Evolutionary conservation across 1,284 basidiomycete genomes (phyloP), one percentile per base, ranked within the genome.

Genomic region (Testicularia cyperi): DNA sequence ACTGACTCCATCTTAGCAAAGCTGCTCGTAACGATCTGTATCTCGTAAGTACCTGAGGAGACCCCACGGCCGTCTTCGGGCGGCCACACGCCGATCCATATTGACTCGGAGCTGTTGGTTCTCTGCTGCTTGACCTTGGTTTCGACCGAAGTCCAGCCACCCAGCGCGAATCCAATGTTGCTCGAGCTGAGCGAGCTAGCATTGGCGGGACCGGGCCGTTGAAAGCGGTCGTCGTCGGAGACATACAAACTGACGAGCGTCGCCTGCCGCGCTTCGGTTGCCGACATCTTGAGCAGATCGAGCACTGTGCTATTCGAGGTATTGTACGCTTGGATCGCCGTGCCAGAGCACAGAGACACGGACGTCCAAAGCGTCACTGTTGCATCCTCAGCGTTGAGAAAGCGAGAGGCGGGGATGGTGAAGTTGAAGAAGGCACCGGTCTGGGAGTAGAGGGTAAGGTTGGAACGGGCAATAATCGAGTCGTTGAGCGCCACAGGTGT

Each of bases 61-160:
- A 44, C 30, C 15, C 51, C 54, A 14, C 65, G 55, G 19, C 44
- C 38, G 24, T 72, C 65, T 2, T 19, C 33, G 1, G 72, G 72
- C 2, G 72, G 72, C 51, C 52, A 74, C 8, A 74, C 47, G 15
- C 70, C 67, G 13, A 74, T 67, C 66, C 66, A 74, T 3, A 64
- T 22, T 6, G 63, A 56, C 21, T 62, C 41, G 4, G 55, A 58
- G 27, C 64, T 62, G 28, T 69, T 65, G 1, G 44, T 39, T 27
- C 27, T 23, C 7, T 24, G 23, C 28, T 60, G 56, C 24, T 36
- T 28, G 4, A 65, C 48, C 20, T 52, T 43, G 0, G 67, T 28
- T 31, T 52, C 23, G 10, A 72, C 37, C 18, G 56, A 41, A 2
- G 63, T 44, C 46, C 60, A 70, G 4, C 70, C 70, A n/a, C 70